These are phyloP conservation scores for Daedaleopsis nitida DNA, from an alignment of 768 basidiomycete genomes.

Conservation along the genomic window DNA sequence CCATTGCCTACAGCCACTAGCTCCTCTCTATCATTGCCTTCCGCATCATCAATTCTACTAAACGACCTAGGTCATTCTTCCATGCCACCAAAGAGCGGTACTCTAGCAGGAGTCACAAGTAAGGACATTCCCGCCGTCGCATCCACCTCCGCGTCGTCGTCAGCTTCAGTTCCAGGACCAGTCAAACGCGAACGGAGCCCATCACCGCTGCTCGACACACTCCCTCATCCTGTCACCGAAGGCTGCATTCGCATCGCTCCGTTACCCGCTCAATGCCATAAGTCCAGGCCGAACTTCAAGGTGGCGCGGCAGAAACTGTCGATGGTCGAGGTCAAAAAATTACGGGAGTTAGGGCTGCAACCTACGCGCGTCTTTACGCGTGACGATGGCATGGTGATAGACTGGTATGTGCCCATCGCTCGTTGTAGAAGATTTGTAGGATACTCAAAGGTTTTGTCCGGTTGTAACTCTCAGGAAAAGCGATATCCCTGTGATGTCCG, in stretches of 20 bases:
- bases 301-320: slow-evolving; percentile 16
- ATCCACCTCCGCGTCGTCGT: background rate
- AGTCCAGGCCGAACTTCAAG: slow-evolving; percentile 1
- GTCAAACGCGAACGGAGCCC: slow-evolving; percentile 26
- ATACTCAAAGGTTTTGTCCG: too few species aligned
- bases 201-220: slow-evolving; percentile 3
- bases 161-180: background rate
- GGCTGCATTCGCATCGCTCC: slow-evolving; percentile 23
- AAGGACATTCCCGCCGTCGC: background rate
- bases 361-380: slow-evolving; percentile 19
- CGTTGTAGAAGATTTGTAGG: too few species aligned
- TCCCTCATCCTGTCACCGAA: slow-evolving; percentile 10
- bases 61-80: background rate
- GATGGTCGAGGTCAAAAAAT: slow-evolving; percentile 6
- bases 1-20: too few species aligned
- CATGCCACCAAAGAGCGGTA: background rate
- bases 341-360: slow-evolving; percentile 12
- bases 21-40: background rate
- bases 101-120: background rate
- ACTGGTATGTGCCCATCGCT: slow-evolving; percentile 19
- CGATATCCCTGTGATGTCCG: slow-evolving; percentile 20
- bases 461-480: slow-evolving; percentile 9
- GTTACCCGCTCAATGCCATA: slow-evolving; percentile 15
- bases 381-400: slow-evolving; percentile 27
- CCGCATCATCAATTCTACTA: background rate